These are phyloP conservation scores for Kwoniella dejecticola DNA, from an alignment of 768 basidiomycete species.

Conservation along the genomic window DNA sequence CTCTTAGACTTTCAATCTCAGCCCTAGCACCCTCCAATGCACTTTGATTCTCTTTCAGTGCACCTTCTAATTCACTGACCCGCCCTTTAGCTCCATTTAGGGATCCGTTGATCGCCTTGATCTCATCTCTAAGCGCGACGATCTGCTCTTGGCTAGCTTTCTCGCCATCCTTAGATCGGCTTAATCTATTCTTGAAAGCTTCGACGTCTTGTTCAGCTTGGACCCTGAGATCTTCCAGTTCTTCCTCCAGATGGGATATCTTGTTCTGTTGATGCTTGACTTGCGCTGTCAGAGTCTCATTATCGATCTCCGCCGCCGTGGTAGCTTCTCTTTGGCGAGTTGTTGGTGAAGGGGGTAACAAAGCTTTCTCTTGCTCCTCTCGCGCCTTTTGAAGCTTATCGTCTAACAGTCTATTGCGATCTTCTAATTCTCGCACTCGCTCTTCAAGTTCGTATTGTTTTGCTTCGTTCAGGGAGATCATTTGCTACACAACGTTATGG, in stretches of 20 bases:
- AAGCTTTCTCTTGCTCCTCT: constrained; percentile 41
- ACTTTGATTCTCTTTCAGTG: constrained; percentile 78
- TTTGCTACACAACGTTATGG: constrained; percentile 64
- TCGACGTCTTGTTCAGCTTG: constrained; percentile 68
- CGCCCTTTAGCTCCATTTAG: constrained; percentile 69
- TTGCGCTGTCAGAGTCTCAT: constrained; percentile 87
- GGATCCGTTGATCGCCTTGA: constrained; percentile 67
- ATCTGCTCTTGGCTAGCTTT: constrained; percentile 72
- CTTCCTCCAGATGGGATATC: constrained; percentile 74
- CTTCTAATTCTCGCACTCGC: constrained; percentile 42
- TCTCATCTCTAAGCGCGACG: constrained; percentile 72
- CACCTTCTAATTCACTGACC: constrained; percentile 84
- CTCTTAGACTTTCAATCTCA: constrained; percentile 77
- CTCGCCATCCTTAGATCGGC: constrained; percentile 58
- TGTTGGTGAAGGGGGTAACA: constrained; percentile 15
- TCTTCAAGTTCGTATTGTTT: constrained; percentile 75
- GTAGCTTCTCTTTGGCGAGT: constrained; percentile 55
- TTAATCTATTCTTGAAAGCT: constrained; percentile 39
- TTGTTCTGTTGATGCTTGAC: constrained; percentile 81
- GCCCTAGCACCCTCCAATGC: constrained; percentile 87
- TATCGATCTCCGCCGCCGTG: constrained; percentile 88
- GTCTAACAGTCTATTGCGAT: constrained; percentile 39
- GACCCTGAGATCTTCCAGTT: constrained; percentile 69
- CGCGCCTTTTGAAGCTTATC: constrained; percentile 40
- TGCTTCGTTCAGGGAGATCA: constrained; percentile 87